Conservation (phyloP, 2,329 filamentous ascomycete genomes). For the Coniella lustricola region DNA sequence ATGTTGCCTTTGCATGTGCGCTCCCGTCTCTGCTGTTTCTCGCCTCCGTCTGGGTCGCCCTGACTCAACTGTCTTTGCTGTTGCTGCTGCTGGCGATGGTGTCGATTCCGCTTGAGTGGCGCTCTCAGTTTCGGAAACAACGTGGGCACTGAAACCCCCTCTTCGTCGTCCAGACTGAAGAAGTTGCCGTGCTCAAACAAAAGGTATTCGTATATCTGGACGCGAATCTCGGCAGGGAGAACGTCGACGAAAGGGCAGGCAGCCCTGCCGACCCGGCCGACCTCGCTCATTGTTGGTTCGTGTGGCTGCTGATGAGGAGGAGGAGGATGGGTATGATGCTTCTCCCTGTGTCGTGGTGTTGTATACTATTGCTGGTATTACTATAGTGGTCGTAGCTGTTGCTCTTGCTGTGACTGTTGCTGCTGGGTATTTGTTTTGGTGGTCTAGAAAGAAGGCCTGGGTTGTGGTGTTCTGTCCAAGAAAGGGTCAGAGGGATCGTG, state of each 20-base stretch:
- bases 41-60: background rate
- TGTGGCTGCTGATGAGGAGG: background rate
- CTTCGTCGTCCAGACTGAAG: slow-evolving; percentile 15
- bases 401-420: too few species aligned
- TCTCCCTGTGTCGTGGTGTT: too few species aligned
- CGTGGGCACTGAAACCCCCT: slow-evolving; percentile 11
- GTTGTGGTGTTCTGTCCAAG: too few species aligned
- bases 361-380: too few species aligned
- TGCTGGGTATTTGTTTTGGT: too few species aligned
- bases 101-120: background rate
- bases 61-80: background rate
- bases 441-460: too few species aligned
- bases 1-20: slow-evolving; percentile 7
- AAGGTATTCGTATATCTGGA: slow-evolving; percentile 16
- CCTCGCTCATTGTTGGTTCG: slow-evolving; percentile 5
- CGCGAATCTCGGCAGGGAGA: slow-evolving; percentile 13
- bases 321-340: background rate
- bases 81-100: background rate
- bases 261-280: background rate
- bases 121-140: slow-evolving; percentile 14
- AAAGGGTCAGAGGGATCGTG: too few species aligned
- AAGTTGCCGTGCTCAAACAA: slow-evolving; percentile 15
- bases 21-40: background rate
- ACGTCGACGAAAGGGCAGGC: slow-evolving; percentile 10
- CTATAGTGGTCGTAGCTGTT: too few species aligned